A percentile compares a stretch with the other conserved stretches of the same genome.
These are phyloP conservation scores for Boletellus deceptivus DNA, from an alignment of 1,284 basidiomycete species.

Conservation along the genomic window DNA sequence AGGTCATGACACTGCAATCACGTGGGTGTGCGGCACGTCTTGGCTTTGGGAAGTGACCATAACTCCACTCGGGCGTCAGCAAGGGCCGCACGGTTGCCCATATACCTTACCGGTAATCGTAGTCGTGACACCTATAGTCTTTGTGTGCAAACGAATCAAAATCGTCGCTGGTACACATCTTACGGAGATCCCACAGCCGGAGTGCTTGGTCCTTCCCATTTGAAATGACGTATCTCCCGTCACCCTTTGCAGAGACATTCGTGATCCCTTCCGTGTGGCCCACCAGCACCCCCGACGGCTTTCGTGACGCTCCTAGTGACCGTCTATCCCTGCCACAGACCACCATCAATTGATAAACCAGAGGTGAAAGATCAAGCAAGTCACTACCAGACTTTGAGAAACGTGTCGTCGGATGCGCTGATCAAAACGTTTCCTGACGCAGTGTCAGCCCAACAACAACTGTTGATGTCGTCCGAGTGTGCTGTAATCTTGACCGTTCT, in stretches of 20 bases:
- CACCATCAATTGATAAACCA: neutral
- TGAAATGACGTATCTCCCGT: conserved; percentile 94
- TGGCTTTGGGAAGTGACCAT: conserved; percentile 66
- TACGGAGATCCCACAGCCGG: conserved; percentile 92
- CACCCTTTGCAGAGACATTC: conserved; percentile 84
- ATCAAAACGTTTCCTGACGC: conserved; percentile 91
- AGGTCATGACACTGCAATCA: conserved; percentile 96
- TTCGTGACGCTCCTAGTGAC: conserved; percentile 74
- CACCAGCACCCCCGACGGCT: conserved; percentile 88
- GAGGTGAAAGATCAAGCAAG: neutral
- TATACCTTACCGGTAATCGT: conserved; percentile 73
- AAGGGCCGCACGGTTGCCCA: neutral
- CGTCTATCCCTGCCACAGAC: conserved; percentile 75
- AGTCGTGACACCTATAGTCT: conserved; percentile 63
- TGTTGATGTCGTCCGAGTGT: conserved; percentile 91
- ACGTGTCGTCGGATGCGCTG: conserved; percentile 92
- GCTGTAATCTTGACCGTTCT: conserved; percentile 83
- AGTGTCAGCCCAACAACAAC: conserved; percentile 93
- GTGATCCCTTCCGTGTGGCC: conserved; percentile 97
- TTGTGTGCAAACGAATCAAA: conserved; percentile 55
- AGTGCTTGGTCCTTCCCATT: conserved; percentile 97
- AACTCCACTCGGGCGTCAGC: conserved; percentile 39
- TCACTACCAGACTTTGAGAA: conserved; percentile 89
- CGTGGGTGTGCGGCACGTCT: conserved; percentile 71
- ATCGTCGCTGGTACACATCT: conserved; percentile 78